Evolutionary conservation across 257 asterid genomes (phyloP), one percentile per base, ranked within the genome.

Genomic region (Nicotiana paniculata): DNA sequence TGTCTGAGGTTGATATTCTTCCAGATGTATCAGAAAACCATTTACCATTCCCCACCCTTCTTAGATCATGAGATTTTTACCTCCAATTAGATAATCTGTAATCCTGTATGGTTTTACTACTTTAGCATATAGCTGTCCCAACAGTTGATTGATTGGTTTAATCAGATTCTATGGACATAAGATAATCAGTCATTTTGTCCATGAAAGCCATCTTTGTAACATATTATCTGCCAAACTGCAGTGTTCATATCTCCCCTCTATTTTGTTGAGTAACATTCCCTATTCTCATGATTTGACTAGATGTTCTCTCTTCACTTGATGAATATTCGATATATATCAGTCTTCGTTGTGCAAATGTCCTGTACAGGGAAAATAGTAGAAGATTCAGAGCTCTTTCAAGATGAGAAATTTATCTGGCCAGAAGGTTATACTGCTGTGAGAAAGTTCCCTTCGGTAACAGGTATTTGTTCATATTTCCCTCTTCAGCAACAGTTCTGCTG

Each of bases 371-470:
- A 89, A 85, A 87, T 93, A 81, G 96, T 92, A 82, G 89, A 83
- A 79, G 97, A 93, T 90, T 68, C 97, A 0, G 83, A 81, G 43
- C 86, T 88, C 87, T 93, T 95, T 88, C 97, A 85, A 77, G 91
- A 93, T 83, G 98, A 92, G 83, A 91, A 81, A 85, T 92, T 59
- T 86, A 90, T 90, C 75, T 95, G 97, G 97, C 97, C 98, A 3
- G 98, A 90, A 82, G 98, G 98, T 35, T 95, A 95, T 86, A 91
- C 93, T 70, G 98, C 95, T 53, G 86, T 87, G 88, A 90, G 98
- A 86, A 90, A 79, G 89, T 95, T 88, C 85, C 83, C 85, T 68
- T 93, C 98, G 15, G 78, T 90, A 70, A 82, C 87, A 86, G 97
- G 98, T 94, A 67, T n/a, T 43, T 85, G 85, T 62, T 83, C 74